These are phyloP conservation scores for Penicillium sp. DNA, from an alignment of 2,329 filamentous ascomycete genomes.

Conservation along the genomic window DNA sequence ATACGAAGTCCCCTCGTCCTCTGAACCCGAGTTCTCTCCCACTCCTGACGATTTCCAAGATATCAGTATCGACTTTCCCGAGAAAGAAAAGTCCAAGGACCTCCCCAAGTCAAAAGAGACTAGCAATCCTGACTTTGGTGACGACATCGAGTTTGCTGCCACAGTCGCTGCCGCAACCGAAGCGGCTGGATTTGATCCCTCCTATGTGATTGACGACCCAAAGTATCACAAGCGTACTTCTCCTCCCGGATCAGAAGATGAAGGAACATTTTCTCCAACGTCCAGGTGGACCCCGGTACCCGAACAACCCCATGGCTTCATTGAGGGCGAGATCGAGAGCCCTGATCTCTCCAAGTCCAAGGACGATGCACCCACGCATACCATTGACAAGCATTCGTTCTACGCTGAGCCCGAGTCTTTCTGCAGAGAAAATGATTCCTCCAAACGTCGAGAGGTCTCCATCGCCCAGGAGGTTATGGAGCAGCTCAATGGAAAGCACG, in stretches of 20 bases:
- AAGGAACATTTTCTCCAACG: slow-evolving; percentile 52
- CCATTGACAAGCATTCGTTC: slow-evolving; percentile 17
- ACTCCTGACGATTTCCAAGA: slow-evolving; percentile 11
- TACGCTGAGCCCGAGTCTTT: slow-evolving; percentile 23
- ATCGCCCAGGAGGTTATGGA: slow-evolving; percentile 27
- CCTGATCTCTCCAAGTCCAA: slow-evolving; percentile 37
- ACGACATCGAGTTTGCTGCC: slow-evolving; percentile 68
- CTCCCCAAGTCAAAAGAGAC: slow-evolving; percentile 1
- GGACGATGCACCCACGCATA: slow-evolving; percentile 4
- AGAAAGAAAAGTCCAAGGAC: not conserved
- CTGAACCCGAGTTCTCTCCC: slow-evolving; percentile 30
- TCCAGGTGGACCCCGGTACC: slow-evolving; percentile 51
- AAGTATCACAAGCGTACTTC: slow-evolving; percentile 63
- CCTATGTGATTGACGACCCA: slow-evolving; percentile 67
- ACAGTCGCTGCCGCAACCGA: slow-evolving; percentile 66
- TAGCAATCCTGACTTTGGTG: slow-evolving; percentile 50
- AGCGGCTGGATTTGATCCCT: slow-evolving; percentile 68
- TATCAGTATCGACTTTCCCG: slow-evolving; percentile 5
- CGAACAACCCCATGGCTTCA: slow-evolving; percentile 40
- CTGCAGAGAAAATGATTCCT: slow-evolving; percentile 3
- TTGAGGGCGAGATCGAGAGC: slow-evolving; percentile 51
- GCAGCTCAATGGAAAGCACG: slow-evolving; percentile 21
- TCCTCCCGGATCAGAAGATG: slow-evolving; percentile 60
- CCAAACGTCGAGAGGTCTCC: slow-evolving; percentile 10
- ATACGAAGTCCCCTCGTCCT: slow-evolving; percentile 59